A percentile compares a stretch with the other conserved stretches of the same genome.
phyloP scores from a whole-genome alignment of 2,329 filamentous ascomycete genomes.

The Tolypocladium album region DNA sequence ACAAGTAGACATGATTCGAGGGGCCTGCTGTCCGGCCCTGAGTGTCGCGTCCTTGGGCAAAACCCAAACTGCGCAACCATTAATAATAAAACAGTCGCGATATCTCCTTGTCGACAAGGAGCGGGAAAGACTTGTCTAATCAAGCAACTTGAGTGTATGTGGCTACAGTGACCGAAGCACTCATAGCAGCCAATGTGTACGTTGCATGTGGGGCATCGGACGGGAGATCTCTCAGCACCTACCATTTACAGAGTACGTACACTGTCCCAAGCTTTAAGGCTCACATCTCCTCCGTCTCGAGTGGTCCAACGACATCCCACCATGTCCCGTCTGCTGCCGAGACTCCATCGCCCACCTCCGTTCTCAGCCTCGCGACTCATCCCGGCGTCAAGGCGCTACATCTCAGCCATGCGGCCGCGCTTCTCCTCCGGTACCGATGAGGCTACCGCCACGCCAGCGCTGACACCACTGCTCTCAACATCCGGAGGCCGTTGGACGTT shows the following conservation, averaged over 20 bases:
- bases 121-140: too few species aligned
- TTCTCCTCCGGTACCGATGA: constrained; percentile 38
- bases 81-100: too few species aligned
- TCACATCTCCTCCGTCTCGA: neutral
- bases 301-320: neutral
- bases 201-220: neutral
- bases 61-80: too few species aligned
- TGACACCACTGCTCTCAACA: constrained; percentile 29
- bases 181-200: neutral
- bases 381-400: constrained; percentile 2
- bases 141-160: too few species aligned
- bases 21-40: too few species aligned
- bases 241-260: too few species aligned
- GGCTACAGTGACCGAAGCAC: neutral
- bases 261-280: neutral
- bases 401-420: constrained; percentile 16
- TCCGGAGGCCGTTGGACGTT: constrained; percentile 38
- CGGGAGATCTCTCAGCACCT: neutral
- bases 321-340: constrained; percentile 5
- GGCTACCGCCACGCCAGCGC: constrained; percentile 19
- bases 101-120: too few species aligned
- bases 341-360: constrained; percentile 1
- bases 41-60: too few species aligned
- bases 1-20: too few species aligned
- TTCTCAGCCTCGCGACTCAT: constrained; percentile 4